These are phyloP conservation scores for Aspergillus sp. DNA, from an alignment of 2,329 filamentous ascomycete genomes.

Conservation along the genomic window DNA sequence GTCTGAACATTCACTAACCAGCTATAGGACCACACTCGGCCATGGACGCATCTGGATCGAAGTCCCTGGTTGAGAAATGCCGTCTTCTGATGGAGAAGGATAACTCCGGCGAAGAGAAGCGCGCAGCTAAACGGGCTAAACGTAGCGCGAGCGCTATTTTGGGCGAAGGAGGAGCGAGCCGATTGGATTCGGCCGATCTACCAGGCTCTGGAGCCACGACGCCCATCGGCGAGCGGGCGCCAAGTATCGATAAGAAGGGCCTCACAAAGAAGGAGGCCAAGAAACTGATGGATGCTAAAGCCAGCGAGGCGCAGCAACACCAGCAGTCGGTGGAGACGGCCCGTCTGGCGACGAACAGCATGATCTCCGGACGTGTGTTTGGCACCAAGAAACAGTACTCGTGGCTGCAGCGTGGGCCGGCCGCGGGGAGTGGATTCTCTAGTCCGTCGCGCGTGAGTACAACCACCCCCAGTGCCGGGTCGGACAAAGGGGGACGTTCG, in stretches of 20 bases:
- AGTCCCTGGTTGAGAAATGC: constrained; percentile 51
- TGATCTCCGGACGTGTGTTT: constrained; percentile 50
- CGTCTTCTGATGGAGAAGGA: constrained; percentile 66
- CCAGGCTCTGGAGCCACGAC: constrained; percentile 60
- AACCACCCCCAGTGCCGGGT: constrained; percentile 28
- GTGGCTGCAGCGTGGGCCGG: constrained; percentile 43
- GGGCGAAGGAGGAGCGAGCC: constrained; percentile 49
- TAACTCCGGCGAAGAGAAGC: constrained; percentile 69
- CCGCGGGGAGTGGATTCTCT: constrained; percentile 37
- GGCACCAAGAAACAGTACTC: constrained; percentile 49
- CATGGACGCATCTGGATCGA: constrained; percentile 42
- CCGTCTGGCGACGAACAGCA: constrained; percentile 69
- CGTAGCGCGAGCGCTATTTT: constrained; percentile 56
- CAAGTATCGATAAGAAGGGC: constrained; percentile 63
- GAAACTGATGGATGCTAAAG: constrained; percentile 69
- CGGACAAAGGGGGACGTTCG: constrained; percentile 28
- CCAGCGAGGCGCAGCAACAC: constrained; percentile 75
- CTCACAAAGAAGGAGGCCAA: constrained; percentile 86
- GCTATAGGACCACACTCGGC: constrained; percentile 36
- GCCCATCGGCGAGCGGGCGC: constrained; percentile 49
- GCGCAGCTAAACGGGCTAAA: constrained; percentile 65
- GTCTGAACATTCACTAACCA: constrained; percentile 13
- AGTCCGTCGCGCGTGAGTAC: constrained; percentile 34
- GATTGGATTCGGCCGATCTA: constrained; percentile 58
- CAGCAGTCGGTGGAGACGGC: constrained; percentile 81